Base-by-base conservation (phyloP, 2,329 filamentous ascomycete species). In the Waltergamsia citrina region DNA sequence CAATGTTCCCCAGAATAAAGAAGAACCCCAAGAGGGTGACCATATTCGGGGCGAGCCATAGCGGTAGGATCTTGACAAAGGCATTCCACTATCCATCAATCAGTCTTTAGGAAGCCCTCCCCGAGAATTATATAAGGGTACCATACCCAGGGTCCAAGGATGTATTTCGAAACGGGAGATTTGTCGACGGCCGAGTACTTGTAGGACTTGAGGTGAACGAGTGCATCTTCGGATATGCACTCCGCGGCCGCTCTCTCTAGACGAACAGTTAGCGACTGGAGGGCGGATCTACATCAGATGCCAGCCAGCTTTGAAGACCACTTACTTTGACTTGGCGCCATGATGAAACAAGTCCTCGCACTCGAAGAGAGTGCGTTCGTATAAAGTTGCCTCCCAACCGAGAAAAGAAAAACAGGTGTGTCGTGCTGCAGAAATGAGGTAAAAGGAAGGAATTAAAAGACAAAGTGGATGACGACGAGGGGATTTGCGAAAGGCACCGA, bases 31-130 rank as follows among this genome's bases (percentile, higher is more conserved):
- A 61, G 17, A 98, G 69, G 44, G 92, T 98, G 39, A 98, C 90
- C 79, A 95, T 92, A 54, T 98, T 98, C 22, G 92, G 92, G 19
- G 92, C 92, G 35, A 98, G 74, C 88, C 90, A 98, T 75, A 95
- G 64, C 43, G 92, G 92, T 49, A 98, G 64, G 27, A 95, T 63
- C 55, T 94, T 79, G 48, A 96, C 92, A 48, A 88, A 88, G 44
- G 79, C 85, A 74, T 95, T 96, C 92, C 92, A 98, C 90, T 96
- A 59, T 51, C 31, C 38, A 39, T 32, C 16, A 16, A 36, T 29
- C 19, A 23, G 35, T 43, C 19, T 19, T 22, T 16, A 36, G 36
- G 29, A 34, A 8, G 7, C 8, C 7, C 8, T 28, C 26, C 12
- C 17, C 18, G 17, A 9, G 9, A 23, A 27, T 32, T 34, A 19